Conservation (phyloP, 2,329 filamentous ascomycete genomes). For the Ophiostoma australiae region DNA sequence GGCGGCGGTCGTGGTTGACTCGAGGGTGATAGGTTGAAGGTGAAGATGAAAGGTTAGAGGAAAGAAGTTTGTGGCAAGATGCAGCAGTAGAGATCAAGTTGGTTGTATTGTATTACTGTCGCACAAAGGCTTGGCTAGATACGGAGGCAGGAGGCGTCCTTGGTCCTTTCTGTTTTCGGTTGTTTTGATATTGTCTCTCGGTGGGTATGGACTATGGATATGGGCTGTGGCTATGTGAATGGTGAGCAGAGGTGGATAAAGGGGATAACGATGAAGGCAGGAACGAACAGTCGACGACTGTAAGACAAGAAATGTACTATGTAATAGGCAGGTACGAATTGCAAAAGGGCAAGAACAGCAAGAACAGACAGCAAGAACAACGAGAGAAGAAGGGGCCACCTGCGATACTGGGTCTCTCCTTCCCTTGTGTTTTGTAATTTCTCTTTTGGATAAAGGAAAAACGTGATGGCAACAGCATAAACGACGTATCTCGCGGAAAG, state of each 20-base stretch:
- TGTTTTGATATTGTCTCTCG: constrained; percentile 11
- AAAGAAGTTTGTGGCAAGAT: neutral
- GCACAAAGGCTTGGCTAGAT: neutral
- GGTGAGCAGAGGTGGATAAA: neutral
- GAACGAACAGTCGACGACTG: neutral
- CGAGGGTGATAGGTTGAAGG: neutral
- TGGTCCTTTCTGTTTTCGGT: constrained; percentile 6
- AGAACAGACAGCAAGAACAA: neutral
- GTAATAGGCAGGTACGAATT: neutral
- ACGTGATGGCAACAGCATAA: constrained; percentile 11
- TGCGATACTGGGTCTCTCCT: neutral
- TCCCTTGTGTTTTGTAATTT: constrained; percentile 9
- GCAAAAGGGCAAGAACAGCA: neutral
- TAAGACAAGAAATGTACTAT: neutral
- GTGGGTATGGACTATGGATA: constrained; percentile 3
- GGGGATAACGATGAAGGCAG: constrained; percentile 1
- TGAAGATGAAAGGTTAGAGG: neutral
- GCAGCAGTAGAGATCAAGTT: neutral
- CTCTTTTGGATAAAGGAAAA: neutral
- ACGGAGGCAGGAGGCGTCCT: constrained; percentile 10
- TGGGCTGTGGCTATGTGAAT: neutral
- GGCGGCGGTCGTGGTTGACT: neutral
- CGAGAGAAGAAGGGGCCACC: neutral
- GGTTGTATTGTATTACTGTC: neutral
- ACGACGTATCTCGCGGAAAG: constrained; percentile 10